Conservation (phyloP, 139 green algal species). For the Picochlorum sp. region DNA sequence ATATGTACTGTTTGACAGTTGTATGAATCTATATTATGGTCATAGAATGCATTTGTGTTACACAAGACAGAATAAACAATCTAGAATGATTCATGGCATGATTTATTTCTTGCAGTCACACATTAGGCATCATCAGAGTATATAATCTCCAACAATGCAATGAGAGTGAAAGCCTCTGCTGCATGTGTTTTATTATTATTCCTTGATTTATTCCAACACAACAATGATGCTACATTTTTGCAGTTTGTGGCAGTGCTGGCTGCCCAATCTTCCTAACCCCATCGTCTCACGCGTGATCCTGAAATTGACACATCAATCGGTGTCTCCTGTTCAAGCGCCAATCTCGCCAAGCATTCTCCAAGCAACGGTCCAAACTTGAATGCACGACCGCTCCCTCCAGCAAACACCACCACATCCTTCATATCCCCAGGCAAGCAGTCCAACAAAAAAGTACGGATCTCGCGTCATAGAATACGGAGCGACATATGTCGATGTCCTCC, state of each 20-base stretch:
- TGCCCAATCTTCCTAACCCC: neutral
- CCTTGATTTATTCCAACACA: too few species aligned
- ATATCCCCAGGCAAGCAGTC: neutral
- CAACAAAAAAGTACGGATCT: conserved; percentile 1
- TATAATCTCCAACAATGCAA: too few species aligned
- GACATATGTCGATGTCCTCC: conserved; percentile 2
- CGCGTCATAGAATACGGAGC: conserved; percentile 3
- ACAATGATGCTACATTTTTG: neutral
- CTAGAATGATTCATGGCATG: too few species aligned
- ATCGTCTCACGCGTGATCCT: neutral
- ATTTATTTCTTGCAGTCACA: too few species aligned
- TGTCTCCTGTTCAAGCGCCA: neutral
- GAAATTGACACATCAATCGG: conserved; percentile 1
- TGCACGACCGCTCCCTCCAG: neutral
- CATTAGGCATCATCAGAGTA: too few species aligned
- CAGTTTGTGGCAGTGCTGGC: neutral
- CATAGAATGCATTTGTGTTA: neutral
- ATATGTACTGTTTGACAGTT: too few species aligned
- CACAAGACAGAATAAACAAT: too few species aligned
- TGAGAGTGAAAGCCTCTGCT: too few species aligned
- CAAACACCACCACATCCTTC: conserved; percentile 1
- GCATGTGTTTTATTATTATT: too few species aligned
- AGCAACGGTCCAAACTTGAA: conserved; percentile 4
- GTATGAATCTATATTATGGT: neutral
- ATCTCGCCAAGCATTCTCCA: neutral